Conservation (phyloP, 2,329 filamentous ascomycete genomes). For the Sarocladium oryzae region DNA sequence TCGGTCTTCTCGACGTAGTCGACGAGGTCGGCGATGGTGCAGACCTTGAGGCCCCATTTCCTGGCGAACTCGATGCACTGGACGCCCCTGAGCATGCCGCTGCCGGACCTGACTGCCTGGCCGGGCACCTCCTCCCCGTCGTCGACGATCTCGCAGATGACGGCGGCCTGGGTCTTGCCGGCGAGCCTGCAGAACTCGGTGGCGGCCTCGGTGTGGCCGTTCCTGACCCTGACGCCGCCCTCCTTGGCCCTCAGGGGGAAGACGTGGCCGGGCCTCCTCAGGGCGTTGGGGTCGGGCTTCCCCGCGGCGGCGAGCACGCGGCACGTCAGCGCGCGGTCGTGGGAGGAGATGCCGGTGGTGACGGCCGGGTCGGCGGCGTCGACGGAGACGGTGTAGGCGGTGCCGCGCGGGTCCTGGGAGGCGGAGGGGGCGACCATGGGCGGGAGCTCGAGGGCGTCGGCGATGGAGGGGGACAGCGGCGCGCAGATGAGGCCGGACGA, state of each 20-base stretch:
- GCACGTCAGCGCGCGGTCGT: conserved; percentile 79
- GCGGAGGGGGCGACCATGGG: conserved; percentile 65
- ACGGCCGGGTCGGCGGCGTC: conserved; percentile 68
- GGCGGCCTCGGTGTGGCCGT: conserved; percentile 89
- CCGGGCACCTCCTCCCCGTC: conserved; percentile 71
- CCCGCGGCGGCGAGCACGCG: conserved; percentile 65
- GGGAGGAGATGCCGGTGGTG: conserved; percentile 84
- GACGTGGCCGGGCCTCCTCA: conserved; percentile 84
- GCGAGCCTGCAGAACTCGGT: conserved; percentile 84
- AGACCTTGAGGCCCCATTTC: conserved; percentile 84
- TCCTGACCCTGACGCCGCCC: conserved; percentile 73
- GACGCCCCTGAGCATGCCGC: conserved; percentile 90
- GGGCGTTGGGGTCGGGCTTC: conserved; percentile 48
- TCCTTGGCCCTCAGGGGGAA: conserved; percentile 73
- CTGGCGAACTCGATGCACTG: conserved; percentile 82
- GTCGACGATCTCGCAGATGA: conserved; percentile 88
- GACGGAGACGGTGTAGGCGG: conserved; percentile 87
- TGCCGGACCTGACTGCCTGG: conserved; percentile 54
- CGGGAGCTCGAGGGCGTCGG: conserved; percentile 67
- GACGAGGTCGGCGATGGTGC: conserved; percentile 89
- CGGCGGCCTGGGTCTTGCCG: conserved; percentile 68
- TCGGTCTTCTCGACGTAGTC: conserved; percentile 71
- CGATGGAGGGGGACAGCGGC: conserved; percentile 65
- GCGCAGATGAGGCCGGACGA: conserved; percentile 88
- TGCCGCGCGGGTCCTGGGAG: conserved; percentile 77